phyloP scores from a whole-genome alignment of 164 flowering plant species.

The Nymphaea colorata region DNA sequence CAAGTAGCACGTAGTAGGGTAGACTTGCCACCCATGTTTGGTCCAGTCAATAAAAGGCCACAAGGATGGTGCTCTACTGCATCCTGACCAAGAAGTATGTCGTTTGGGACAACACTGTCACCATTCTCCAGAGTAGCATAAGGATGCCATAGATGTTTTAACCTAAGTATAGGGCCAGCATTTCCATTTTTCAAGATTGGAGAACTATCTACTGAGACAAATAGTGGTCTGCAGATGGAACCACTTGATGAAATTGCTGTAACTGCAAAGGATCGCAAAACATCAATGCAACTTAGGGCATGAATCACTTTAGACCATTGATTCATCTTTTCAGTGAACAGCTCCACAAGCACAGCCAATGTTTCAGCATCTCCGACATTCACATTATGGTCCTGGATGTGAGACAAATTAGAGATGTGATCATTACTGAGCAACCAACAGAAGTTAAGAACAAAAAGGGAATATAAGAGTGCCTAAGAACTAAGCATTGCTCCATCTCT shows the following conservation, averaged over 20 bases:
- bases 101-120: slow-evolving; percentile 64
- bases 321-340: slow-evolving; percentile 51
- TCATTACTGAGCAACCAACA: slow-evolving; percentile 3
- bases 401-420: not conserved
- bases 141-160: slow-evolving; percentile 92
- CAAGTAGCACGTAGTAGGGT: slow-evolving; percentile 95
- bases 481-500: too few species aligned
- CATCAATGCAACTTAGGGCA: slow-evolving; percentile 68
- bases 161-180: slow-evolving; percentile 43
- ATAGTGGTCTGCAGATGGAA: slow-evolving; percentile 60
- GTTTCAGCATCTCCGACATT: slow-evolving; percentile 69
- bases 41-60: slow-evolving; percentile 82
- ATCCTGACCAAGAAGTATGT: slow-evolving; percentile 66
- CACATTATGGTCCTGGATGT: slow-evolving; percentile 56
- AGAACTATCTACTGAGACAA: slow-evolving; percentile 31
- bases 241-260: slow-evolving; percentile 50
- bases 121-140: slow-evolving; percentile 67
- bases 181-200: slow-evolving; percentile 5
- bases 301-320: slow-evolving; percentile 70
- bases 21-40: slow-evolving; percentile 99
- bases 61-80: slow-evolving; percentile 36
- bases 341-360: slow-evolving; percentile 61
- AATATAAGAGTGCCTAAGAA: too few species aligned
- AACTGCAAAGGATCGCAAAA: slow-evolving; percentile 74
- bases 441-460: too few species aligned